Evolutionary conservation across 2,329 filamentous ascomycete genomes (phyloP), one percentile per base, ranked within the genome.

Genomic region (Pseudocercospora pini-densiflorae): DNA sequence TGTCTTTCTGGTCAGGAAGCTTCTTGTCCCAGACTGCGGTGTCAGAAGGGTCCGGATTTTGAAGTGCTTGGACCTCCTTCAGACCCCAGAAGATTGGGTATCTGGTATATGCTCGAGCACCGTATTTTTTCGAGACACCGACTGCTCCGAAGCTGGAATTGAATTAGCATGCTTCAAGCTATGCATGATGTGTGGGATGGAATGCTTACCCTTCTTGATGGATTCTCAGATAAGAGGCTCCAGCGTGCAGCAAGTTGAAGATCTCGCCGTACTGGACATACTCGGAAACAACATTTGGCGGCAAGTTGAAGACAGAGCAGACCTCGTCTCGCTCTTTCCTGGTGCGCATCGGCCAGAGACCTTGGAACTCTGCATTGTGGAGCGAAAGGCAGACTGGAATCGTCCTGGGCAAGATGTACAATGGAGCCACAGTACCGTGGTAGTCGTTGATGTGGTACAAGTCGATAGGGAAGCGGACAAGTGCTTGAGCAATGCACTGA

Each of bases 51-150:
- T 90, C 88, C 0, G 88, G 88, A 71, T 90, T 90, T 0, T 88
- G 88, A 36, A 90, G 79, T 61, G 87, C 84, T 19, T 88, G 88
- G 62, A 90, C 86, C 74, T 85, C 86, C 71, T 85, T 85, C 62
- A 90, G 77, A 63, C 87, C 87, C 89, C 89, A 90, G 78, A 91
- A 90, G 66, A 90, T 90, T 1, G 88, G 88, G 74, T 90, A 90
- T 53, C 88, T 83, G 57, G 88, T 87, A 74, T 87, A 88, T 2
- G 87, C 88, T 19, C 88, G 85, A 73, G 89, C 88, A 16, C 88
- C 88, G 70, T 90, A 90, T 75, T 90, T 90, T 71, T 87, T 88
- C 1, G 86, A 89, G 1, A 90, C 88, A 70, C 88, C 89, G 33
- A 90, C 88, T 14, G 88, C 88, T 62, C 89, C 89, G 64, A 89